Evolutionary conservation across 306 rosid genomes (phyloP).

Genomic region (Cicer yamashitae): DNA sequence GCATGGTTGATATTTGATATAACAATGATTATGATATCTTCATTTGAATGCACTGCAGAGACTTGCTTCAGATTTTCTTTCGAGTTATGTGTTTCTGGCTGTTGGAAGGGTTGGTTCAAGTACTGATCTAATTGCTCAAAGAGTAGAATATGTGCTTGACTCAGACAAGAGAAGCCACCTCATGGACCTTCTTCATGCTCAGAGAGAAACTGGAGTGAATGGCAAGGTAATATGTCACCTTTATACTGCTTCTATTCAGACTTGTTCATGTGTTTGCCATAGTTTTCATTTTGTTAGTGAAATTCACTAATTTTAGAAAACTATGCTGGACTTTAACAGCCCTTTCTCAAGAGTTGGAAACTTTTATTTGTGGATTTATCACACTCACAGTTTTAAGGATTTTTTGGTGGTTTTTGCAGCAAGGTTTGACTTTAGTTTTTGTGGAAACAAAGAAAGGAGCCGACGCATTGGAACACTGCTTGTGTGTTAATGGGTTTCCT

Average conservation of each 20-base stretch:
- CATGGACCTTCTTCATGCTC: slow-evolving; percentile 97
- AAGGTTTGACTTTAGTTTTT: slow-evolving; percentile 88
- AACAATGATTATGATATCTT: slow-evolving; percentile 26
- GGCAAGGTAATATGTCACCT: slow-evolving; percentile 67
- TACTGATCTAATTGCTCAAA: slow-evolving; percentile 90
- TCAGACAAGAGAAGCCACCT: slow-evolving; percentile 96
- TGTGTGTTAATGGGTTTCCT: slow-evolving; percentile 85
- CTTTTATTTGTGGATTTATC: slow-evolving; percentile 31
- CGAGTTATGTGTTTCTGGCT: slow-evolving; percentile 82
- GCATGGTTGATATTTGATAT: neutral
- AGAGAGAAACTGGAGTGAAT: slow-evolving; percentile 72
- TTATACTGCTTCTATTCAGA: slow-evolving; percentile 25
- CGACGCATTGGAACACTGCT: slow-evolving; percentile 89
- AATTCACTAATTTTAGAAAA: slow-evolving; percentile 17
- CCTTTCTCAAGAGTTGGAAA: slow-evolving; percentile 1
- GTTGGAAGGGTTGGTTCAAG: slow-evolving; percentile 99
- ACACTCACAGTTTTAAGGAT: slow-evolving; percentile 33
- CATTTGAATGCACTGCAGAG: slow-evolving; percentile 68
- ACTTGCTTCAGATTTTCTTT: slow-evolving; percentile 91
- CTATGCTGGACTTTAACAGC: slow-evolving; percentile 5
- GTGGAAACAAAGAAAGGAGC: slow-evolving; percentile 99
- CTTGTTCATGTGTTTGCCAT: slow-evolving; percentile 26
- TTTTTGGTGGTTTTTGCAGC: slow-evolving; percentile 60
- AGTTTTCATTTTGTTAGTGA: slow-evolving; percentile 23
- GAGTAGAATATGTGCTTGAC: slow-evolving; percentile 92